Base-by-base conservation (phyloP, 2,329 filamentous ascomycete species). In the Penicillium expansum region DNA sequence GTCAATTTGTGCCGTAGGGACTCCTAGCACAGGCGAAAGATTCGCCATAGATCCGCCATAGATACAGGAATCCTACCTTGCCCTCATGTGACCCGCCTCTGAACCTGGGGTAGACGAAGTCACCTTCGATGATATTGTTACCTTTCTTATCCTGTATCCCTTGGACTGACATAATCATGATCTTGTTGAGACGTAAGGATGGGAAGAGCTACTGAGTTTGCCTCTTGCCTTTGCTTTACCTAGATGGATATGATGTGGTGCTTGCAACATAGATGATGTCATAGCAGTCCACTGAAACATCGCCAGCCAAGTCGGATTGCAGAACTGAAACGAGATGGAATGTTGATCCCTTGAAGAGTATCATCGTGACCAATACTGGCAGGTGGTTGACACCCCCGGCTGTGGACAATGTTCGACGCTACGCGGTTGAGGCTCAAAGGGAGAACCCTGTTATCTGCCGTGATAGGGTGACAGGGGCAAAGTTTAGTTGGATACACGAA, bases 51-150 rank as follows among this genome's bases (percentile, higher is more conserved):
- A 53, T 35, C 29, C 20, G 44, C n/a, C n/a, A n/a, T n/a, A n/a
- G n/a, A n/a, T n/a, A n/a, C n/a, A n/a, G n/a, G n/a, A n/a, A n/a
- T n/a, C n/a, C n/a, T n/a, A n/a, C n/a, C n/a, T n/a, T n/a, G n/a
- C n/a, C n/a, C n/a, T n/a, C n/a, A n/a, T n/a, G n/a, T n/a, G n/a
- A 52, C 43, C 67, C 69, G 30, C 66, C 66, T 30, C 63, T 63
- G 30, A 59, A 62, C 16, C 43, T 62, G 29, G 63, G 70, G 30
- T 42, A 63, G 49, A 69, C 63, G 32, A 57, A 60, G 48, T 71
- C 64, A 41, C 63, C 62, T 48, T 65, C 59, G 20, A 57, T 33
- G 48, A 69, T 65, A 13, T 50, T 22, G 22, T 68, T 56, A 22
- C 66, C 60, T 37, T 63, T 58, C 41, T 64, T 64, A 44, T 67